A percentile compares a stretch with the other conserved stretches of the same genome.
Evolutionary conservation across 1,284 basidiomycete species (phyloP).

Genomic region (Cryptococcus hybrid): DNA sequence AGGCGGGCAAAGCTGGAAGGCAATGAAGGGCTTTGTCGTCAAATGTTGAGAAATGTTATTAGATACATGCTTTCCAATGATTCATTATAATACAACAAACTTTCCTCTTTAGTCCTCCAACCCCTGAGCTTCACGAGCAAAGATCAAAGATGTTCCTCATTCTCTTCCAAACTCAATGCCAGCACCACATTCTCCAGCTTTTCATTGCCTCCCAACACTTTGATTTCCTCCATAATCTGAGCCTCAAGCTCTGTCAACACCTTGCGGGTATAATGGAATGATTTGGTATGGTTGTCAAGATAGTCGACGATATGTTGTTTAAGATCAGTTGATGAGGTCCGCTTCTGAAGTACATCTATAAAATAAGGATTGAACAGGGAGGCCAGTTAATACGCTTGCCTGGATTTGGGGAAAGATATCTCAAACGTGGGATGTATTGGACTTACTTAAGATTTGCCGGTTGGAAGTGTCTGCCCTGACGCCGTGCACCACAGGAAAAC

Average conservation of each 20-base stretch:
- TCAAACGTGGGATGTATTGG: not conserved
- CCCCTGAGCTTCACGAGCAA: too few species aligned
- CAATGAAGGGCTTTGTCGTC: too few species aligned
- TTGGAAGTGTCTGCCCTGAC: slow-evolving; percentile 72
- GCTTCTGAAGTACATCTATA: slow-evolving; percentile 81
- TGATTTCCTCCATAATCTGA: slow-evolving; percentile 45
- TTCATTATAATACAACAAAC: too few species aligned
- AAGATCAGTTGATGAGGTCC: slow-evolving; percentile 72
- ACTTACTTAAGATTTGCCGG: slow-evolving; percentile 75
- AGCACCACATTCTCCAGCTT: slow-evolving; percentile 39
- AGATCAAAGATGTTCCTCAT: not conserved
- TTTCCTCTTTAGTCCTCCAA: too few species aligned
- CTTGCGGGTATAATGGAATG: slow-evolving; percentile 68
- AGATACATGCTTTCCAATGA: too few species aligned
- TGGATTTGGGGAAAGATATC: not conserved
- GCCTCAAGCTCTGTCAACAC: slow-evolving; percentile 61
- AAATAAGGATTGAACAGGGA: not conserved
- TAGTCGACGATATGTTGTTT: slow-evolving; percentile 78
- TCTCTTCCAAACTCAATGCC: slow-evolving; percentile 15
- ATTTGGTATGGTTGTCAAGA: slow-evolving; percentile 65
- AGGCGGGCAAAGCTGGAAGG: too few species aligned
- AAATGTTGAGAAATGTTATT: too few species aligned
- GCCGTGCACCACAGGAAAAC: slow-evolving; percentile 88
- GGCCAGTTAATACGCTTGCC: not conserved
- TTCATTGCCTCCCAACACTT: slow-evolving; percentile 43